phyloP scores from a whole-genome alignment of 2,329 filamentous ascomycete species.

The Lachnellula subtilissima region DNA sequence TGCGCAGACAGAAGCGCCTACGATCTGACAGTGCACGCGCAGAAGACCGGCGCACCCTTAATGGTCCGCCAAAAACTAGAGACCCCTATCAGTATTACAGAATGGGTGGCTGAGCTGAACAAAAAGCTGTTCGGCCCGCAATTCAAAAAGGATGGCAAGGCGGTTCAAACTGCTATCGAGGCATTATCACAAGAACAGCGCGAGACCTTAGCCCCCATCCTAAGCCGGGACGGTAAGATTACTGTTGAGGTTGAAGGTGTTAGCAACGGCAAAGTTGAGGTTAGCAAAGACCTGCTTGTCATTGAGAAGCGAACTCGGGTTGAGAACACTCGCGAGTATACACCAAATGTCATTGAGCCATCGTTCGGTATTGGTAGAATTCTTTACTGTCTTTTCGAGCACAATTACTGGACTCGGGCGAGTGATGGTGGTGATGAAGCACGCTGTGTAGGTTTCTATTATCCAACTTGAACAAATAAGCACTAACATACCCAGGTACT shows the following conservation, averaged over 20 bases:
- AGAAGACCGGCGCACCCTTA: constrained; percentile 83
- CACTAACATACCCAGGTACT: constrained; percentile 48
- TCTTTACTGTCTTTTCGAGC: constrained; percentile 87
- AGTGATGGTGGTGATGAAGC: constrained; percentile 71
- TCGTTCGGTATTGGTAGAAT: constrained; percentile 97
- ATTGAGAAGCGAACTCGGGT: constrained; percentile 80
- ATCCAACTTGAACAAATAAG: not conserved
- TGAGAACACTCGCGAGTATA: constrained; percentile 85
- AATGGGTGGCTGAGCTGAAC: constrained; percentile 82
- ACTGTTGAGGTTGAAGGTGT: constrained; percentile 66
- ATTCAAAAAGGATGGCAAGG: constrained; percentile 92
- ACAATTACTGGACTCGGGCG: constrained; percentile 85
- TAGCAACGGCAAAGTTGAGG: constrained; percentile 67
- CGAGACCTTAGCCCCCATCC: constrained; percentile 70
- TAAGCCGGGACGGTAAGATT: constrained; percentile 70
- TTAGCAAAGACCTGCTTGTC: constrained; percentile 72
- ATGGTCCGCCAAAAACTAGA: constrained; percentile 78
- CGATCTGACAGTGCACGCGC: constrained; percentile 85
- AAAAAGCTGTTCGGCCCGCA: constrained; percentile 94
- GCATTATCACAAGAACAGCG: constrained; percentile 68
- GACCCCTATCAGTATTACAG: constrained; percentile 73
- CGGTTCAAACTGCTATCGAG: constrained; percentile 74
- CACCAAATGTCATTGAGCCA: constrained; percentile 92
- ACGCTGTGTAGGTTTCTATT: constrained; percentile 64
- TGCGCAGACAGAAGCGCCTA: constrained; percentile 95